phyloP scores from a whole-genome alignment of 352 stramenopile genomes.

The Globisporangium sylvaticum region DNA sequence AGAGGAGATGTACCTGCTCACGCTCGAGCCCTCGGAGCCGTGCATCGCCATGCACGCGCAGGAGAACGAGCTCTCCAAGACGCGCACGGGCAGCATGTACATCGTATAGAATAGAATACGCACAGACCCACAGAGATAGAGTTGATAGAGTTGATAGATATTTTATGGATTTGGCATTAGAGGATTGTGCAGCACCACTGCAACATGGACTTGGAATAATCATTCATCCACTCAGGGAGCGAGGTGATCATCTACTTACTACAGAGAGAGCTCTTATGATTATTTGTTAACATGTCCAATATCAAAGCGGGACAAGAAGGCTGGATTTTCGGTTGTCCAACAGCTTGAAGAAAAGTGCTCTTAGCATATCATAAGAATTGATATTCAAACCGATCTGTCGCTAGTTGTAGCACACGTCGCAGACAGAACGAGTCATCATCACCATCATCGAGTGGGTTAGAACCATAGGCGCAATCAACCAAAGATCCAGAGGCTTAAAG shows the following conservation, averaged over 20 bases:
- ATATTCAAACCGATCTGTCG: neutral
- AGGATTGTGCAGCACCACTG: neutral
- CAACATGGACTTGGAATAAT: neutral
- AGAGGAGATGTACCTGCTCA: constrained; percentile 25
- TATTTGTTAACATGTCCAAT: too few relatives aligned
- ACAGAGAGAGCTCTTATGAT: too few relatives aligned
- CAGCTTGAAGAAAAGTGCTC: neutral
- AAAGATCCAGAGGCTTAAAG: neutral
- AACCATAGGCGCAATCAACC: neutral
- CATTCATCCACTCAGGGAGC: too few relatives aligned
- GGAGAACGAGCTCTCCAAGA: constrained; percentile 17
- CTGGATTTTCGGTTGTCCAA: neutral
- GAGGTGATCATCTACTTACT: neutral
- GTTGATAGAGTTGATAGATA: neutral
- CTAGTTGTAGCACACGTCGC: neutral
- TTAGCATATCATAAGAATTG: neutral
- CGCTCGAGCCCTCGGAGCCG: constrained; percentile 11
- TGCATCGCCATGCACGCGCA: constrained; percentile 12
- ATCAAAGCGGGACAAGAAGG: neutral
- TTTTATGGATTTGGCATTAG: too few relatives aligned
- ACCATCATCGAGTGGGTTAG: neutral
- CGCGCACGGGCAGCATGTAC: constrained; percentile 22
- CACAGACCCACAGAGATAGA: neutral
- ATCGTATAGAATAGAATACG: constrained; percentile 3
- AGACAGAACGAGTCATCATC: neutral